Evolutionary conservation across 768 basidiomycete genomes (phyloP), one percentile per base, ranked within the genome.

Genomic region (Ramaria rubella): DNA sequence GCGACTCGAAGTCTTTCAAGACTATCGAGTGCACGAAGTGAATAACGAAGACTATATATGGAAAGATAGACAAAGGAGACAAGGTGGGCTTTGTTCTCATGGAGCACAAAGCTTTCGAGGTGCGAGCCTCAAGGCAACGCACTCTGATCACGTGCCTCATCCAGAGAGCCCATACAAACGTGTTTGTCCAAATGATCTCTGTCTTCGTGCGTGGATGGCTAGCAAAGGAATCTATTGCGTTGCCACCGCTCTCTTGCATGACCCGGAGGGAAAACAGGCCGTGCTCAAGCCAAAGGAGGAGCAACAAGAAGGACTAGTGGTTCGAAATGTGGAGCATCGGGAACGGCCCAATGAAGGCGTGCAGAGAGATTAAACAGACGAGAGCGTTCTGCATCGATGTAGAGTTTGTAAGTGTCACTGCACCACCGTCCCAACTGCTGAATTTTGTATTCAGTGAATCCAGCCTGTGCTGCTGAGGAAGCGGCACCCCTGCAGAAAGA

Each of bases 381-480:
- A 11, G 64, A 55, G 3, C 21, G 27, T 1, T 63, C 59, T 4
- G 62, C 51, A 17, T 75, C 72, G 24, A 73, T 66, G 63, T 75
- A 61, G 12, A 61, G 59, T 17, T 70, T 71, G 67, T 72, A 74
- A 17, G 68, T 63, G 49, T 73, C 67, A 53, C 70, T 72, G 9
- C 64, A 58, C 73, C 73, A 73, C 14, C 66, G 66, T 9, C 73
- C 70, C 1, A 74, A 63, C 5, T 69, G 66, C 60, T 75, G 71
- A 27, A 73, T 73, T 50, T 74, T 67, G 26, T 69, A 62, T 31
- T 72, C 70, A 6, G 64, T 53, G 53, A 63, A 69, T 0, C 72
- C 71, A 1, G 60, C 70, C 1, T 62, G 54, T 1, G 65, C 64
- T 1, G 73, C 72, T 5, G 68, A 61, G 5, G 69, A 59, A 1